Evolutionary conservation across 2,329 filamentous ascomycete species (phyloP), one percentile per base, ranked within the genome.

Genomic region (Arthrobotrys iridis): DNA sequence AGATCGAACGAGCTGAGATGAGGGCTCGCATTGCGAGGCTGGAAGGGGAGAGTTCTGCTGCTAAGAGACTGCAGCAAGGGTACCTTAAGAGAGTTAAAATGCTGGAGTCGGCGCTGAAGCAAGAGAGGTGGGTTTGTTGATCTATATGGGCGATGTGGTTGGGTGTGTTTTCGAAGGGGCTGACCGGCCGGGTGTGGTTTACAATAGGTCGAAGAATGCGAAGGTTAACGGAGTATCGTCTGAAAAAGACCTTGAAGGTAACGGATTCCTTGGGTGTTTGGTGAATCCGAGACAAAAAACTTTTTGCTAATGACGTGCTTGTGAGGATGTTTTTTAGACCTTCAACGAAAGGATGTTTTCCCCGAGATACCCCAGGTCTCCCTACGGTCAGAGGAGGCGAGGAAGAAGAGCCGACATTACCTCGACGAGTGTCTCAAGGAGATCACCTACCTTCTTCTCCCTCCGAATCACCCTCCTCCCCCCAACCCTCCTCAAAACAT

Each of bases 1-100:
- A 99, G 83, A 99, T 99, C 82, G 95, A 99, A 83, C 90, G 93
- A 81, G 95, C 96, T 80, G 95, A 99, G 84, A 98, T 99, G 95
- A 97, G 96, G 85, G 93, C 92, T 79, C 90, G 96, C 81, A 97
- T 99, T 84, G 94, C 94, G 59, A 91, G 92, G 80, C 88, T 98
- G 78, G 95, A 99, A 83, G 95, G 95, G 64, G 92, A 96, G 79
- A 88, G 90, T 30, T 87, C 93, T 77, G 92, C 94, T 78, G 90
- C 92, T 58, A 83, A 77, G 81, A 81, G 76, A 78, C 80, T 65
- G 78, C 81, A 76, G 78, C 78, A 59, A 77, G 80, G 63, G 79
- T 80, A 74, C 74, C 77, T 66, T 78, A 79, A 59, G 78, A 73
- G 50, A 80, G 79, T 72, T 79, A 81, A 77, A 78, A 81, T 77